phyloP scores from a whole-genome alignment of 805 yeast species.

The Citeromyces matritensis region DNA sequence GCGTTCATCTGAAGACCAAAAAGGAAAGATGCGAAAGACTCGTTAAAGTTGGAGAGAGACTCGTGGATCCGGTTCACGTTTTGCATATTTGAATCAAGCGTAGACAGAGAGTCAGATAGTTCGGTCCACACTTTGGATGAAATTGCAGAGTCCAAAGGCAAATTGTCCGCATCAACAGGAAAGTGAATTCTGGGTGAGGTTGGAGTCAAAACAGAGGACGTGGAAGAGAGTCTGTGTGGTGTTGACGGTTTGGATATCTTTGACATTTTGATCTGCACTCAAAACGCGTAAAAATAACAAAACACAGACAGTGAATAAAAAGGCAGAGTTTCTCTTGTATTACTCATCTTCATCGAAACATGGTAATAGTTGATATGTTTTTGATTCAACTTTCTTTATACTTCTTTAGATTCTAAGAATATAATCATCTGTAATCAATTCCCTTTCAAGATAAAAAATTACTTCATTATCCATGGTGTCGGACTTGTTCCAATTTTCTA shows the following conservation, averaged over 20 bases:
- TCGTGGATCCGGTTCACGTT: slow-evolving; percentile 45
- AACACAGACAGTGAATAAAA: too few relatives aligned
- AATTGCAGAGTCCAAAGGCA: slow-evolving; percentile 25
- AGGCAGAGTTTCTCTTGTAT: too few relatives aligned
- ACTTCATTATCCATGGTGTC: too few relatives aligned
- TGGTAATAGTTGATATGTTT: too few relatives aligned
- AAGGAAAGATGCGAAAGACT: slow-evolving; percentile 59
- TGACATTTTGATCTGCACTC: too few relatives aligned
- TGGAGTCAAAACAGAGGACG: slow-evolving; percentile 1
- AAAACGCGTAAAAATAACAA: too few relatives aligned
- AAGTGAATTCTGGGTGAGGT: slow-evolving; percentile 23
- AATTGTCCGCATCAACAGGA: slow-evolving; percentile 20
- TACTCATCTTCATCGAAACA: too few relatives aligned
- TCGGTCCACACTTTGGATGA: slow-evolving; percentile 22
- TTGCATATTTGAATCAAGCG: slow-evolving; percentile 44
- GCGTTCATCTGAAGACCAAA: slow-evolving; percentile 78
- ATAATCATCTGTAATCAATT: too few relatives aligned
- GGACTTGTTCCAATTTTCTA: too few relatives aligned
- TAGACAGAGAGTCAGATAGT: slow-evolving; percentile 32
- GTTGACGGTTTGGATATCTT: background rate
- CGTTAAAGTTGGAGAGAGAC: slow-evolving; percentile 53
- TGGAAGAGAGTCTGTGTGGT: background rate
- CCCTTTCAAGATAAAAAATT: too few relatives aligned
- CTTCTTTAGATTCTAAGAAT: too few relatives aligned
- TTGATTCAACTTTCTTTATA: too few relatives aligned